Evolutionary conservation across 2,329 filamentous ascomycete species (phyloP), one percentile per base, ranked within the genome.

Genomic region (Tolypocladium pustulatum): DNA sequence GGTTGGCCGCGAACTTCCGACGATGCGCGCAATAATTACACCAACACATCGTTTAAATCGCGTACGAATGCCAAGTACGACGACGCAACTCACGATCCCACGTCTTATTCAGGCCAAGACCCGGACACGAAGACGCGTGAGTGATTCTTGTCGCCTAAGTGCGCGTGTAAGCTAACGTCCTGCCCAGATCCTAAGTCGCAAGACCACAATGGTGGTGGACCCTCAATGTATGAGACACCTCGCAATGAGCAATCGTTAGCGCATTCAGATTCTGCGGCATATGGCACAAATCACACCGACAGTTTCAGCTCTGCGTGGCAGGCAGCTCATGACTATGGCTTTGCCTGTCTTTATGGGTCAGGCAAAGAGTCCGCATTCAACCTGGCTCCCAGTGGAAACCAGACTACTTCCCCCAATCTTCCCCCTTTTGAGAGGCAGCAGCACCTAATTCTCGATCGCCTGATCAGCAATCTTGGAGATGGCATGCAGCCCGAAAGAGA

Each of bases 161-260:
- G 5, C 30, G n/a, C 13, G 22, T 30, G 7, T 27, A 27, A 32
- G 41, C 55, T 57, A 22, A 59, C 15, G 10, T 32, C n/a, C 5
- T 27, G 9, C 6, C 2, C 53, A 60, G 59, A 54, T 8, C 22
- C 53, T 5, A 38, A 8, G 4, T n/a, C 53, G 7, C 53, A 56
- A 25, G n/a, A 36, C 36, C 59, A 60, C 30, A 61, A 56, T 15
- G 54, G 61, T 41, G 67, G 68, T 36, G 69, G 69, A 46, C 72
- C 75, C 61, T 76, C 77, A 73, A 76, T 79, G 79, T 82, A 82
- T 73, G 79, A 59, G 57, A 61, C 63, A 65, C 62, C 68, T 58
- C 61, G 61, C 59, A 53, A 58, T 55, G 61, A 61, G 15, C 55
- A 60, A 55, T 55, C 54, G 3, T 53, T 60, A 15, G 43, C 58